A percentile compares a stretch with the other conserved stretches of the same genome.
Conservation (phyloP, 371 early-diverging fungal genomes). For the Actinomortierella wolfii region DNA sequence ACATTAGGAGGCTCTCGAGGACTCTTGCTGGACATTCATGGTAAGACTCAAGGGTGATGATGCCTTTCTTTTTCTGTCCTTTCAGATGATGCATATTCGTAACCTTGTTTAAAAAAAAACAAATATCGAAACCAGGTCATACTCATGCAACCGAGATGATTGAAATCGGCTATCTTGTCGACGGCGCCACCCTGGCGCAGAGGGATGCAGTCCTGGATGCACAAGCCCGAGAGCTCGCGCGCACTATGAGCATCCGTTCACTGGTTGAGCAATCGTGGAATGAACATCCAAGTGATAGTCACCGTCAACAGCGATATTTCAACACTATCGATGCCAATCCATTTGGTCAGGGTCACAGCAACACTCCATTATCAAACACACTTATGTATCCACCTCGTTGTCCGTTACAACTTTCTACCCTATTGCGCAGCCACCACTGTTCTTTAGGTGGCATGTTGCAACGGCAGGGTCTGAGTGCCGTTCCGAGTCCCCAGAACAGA, state of each 20-base stretch:
- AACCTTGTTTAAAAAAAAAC: background rate
- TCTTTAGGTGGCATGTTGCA: slow-evolving; percentile 41
- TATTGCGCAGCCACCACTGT: slow-evolving; percentile 17
- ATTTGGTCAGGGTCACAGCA: slow-evolving; percentile 1
- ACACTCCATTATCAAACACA: background rate
- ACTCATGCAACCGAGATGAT: slow-evolving; percentile 31
- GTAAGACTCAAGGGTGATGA: slow-evolving; percentile 4
- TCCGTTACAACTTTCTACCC: slow-evolving; percentile 5
- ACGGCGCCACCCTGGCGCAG: slow-evolving; percentile 7
- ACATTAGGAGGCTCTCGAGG: slow-evolving; percentile 3
- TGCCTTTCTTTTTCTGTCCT: background rate
- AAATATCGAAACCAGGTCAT: slow-evolving; percentile 13
- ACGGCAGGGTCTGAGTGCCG: slow-evolving; percentile 11
- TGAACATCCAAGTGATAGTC: too few species aligned
- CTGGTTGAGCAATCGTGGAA: slow-evolving; percentile 2
- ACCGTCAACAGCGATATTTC: too few species aligned
- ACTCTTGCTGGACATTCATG: slow-evolving; percentile 40
- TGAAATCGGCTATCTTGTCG: slow-evolving; percentile 35
- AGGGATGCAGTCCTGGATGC: slow-evolving; percentile 11
- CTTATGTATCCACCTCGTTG: background rate
- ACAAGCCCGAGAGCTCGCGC: background rate
- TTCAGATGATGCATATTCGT: background rate
- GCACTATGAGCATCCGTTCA: slow-evolving; percentile 20
- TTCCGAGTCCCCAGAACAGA: slow-evolving; percentile 19
- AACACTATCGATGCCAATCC: too few species aligned